Evolutionary conservation across 2,329 filamentous ascomycete species (phyloP), one percentile per base, ranked within the genome.

Genomic region (Venturia pyrina): DNA sequence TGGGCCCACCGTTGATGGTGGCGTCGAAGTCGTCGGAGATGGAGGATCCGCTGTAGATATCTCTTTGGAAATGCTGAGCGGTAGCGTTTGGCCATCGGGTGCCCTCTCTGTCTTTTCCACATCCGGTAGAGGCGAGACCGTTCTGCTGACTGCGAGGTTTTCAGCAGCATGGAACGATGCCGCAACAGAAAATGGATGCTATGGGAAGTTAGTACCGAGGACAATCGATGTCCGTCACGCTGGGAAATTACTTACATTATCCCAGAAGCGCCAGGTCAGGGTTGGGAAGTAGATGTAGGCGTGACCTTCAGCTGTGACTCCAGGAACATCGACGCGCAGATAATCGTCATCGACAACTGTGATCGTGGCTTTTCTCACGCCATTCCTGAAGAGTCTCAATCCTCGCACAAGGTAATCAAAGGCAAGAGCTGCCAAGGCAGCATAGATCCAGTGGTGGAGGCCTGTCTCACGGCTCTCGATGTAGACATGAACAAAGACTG

Each of bases 221-320:
- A 40, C 37, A 40, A 6, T 24, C 21, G 28, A 21, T n/a, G 21
- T 1, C 21, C n/a, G 21, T 10, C 2, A 50, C 19, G 44, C 17
- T 21, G 21, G 24, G 56, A 60, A 60, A 28, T 2, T 34, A 21
- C 32, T 69, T 85, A 82, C 46, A 57, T 81, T 84, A 70, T 84
- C 81, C 82, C 82, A 85, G 8, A 68, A 43, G 11, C 68, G 68
- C 67, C 56, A 48, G 1, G 63, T 76, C 1, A 82, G 69, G 0
- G 78, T 78, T 0, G 82, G 81, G 69, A 85, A 83, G 70, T 83
- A 81, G 1, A 78, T 69, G 66, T 81, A 83, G 0, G 73, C 78
- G 0, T 74, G 75, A 0, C 67, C 66, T 7, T 65, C 68, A 72
- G 74, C 80, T 56, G 72, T 68, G 10, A 78, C 66, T 4, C 75